These are phyloP conservation scores for Populus davidiana DNA, from an alignment of 345 rosid genomes.

Conservation along the genomic window DNA sequence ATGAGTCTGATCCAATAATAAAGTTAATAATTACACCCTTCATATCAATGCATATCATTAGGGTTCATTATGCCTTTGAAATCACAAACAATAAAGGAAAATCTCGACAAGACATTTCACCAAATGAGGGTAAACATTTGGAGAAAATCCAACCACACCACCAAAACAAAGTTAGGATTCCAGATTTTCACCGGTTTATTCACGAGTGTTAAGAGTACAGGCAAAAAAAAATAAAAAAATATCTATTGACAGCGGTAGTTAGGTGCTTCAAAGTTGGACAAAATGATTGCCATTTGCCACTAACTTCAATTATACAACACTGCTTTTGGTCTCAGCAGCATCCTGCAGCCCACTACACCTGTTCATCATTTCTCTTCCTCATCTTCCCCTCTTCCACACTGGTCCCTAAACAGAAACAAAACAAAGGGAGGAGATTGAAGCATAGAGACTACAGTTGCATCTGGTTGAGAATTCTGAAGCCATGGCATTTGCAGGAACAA, in stretches of 20 bases:
- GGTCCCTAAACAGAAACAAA: neutral
- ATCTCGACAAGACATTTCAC: neutral
- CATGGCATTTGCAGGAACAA: slow-evolving; percentile 99
- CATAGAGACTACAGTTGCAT: neutral
- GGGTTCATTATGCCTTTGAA: too few species aligned
- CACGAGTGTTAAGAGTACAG: neutral
- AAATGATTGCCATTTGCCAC: slow-evolving; percentile 36
- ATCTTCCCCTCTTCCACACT: slow-evolving; percentile 13
- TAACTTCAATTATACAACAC: slow-evolving; percentile 40
- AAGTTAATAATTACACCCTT: too few species aligned
- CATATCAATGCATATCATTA: too few species aligned
- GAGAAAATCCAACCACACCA: neutral
- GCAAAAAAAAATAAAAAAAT: neutral
- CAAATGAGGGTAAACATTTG: neutral
- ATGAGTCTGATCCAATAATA: too few species aligned
- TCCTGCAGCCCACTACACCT: slow-evolving; percentile 16
- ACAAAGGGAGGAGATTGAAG: neutral
- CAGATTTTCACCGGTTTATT: neutral
- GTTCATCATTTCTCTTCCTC: slow-evolving; percentile 11
- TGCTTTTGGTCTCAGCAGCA: slow-evolving; percentile 34
- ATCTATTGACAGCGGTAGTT: slow-evolving; percentile 22
- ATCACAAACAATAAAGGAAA: neutral
- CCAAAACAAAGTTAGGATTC: neutral
- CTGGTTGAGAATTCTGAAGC: slow-evolving; percentile 8
- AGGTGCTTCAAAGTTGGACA: slow-evolving; percentile 30